Percentiles rank a stretch among this genome's conserved stretches.
These are phyloP conservation scores for Apiospora phragmitis DNA, from an alignment of 2,329 filamentous ascomycete genomes.

Conservation along the genomic window DNA sequence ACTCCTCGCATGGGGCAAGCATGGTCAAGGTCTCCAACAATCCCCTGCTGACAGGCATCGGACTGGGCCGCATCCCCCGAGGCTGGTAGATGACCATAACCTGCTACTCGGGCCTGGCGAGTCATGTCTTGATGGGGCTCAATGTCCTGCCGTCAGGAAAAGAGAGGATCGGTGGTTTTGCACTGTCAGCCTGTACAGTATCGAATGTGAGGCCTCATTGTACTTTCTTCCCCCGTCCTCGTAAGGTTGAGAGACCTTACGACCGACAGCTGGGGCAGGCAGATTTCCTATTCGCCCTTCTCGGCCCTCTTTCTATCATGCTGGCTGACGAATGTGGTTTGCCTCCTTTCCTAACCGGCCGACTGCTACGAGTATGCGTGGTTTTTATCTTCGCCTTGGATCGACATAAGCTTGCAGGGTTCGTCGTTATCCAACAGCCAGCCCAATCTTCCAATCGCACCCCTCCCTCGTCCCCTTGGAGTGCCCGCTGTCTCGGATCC, in stretches of 20 bases:
- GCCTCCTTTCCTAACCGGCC: background rate
- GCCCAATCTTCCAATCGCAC: background rate
- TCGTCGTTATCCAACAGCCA: background rate
- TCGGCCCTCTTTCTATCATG: background rate
- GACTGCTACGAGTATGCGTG: background rate
- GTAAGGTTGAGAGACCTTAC: background rate
- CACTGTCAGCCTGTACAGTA: background rate
- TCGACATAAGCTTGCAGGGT: background rate
- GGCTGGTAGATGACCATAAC: conserved; percentile 1
- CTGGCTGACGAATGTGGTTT: conserved; percentile 1
- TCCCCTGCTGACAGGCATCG: conserved; percentile 5
- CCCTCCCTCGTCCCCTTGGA: background rate
- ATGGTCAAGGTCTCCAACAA: background rate
- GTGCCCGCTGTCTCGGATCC: background rate
- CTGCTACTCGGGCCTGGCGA: conserved; percentile 2
- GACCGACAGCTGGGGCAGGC: background rate
- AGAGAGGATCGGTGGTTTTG: background rate
- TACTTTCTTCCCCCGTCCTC: background rate
- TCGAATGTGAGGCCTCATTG: background rate
- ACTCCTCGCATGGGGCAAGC: background rate
- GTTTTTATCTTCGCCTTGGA: background rate
- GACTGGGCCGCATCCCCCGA: conserved; percentile 5
- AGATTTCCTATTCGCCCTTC: background rate
- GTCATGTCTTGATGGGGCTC: background rate
- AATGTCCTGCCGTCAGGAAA: background rate